Evolutionary conservation across 257 asterid species (phyloP), one percentile per base, ranked within the genome.

Genomic region (Solanum paucissectum): DNA sequence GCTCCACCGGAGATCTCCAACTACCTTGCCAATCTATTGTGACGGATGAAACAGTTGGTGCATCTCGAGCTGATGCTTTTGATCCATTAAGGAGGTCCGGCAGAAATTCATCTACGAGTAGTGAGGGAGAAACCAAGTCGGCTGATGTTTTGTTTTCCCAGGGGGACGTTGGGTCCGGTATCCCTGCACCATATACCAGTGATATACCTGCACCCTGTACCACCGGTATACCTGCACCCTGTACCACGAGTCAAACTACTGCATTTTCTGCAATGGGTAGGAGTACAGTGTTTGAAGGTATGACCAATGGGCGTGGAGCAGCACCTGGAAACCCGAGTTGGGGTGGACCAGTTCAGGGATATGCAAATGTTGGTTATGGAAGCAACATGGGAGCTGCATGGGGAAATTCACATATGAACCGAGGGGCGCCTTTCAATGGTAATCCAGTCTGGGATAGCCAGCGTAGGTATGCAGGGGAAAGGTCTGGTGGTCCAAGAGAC

Each of bases 51-150:
- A 88, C 88, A 55, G 90, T 89, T 60, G 89, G 87, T 72, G 81
- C 86, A 77, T 88, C 90, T 87, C 91, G 46, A 44, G 89, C 76
- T 68, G 93, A 91, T 86, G 92, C 89, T 86, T 86, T 91, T 25
- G 94, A 94, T 89, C 93, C 91, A 75, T 89, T 91, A 64, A 92
- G 87, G 84, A 92, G 92, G 83, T 92, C 97, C 2, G 91, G 92
- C 33, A 93, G 89, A 36, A 94, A 93, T 90, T 95, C 99, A 18
- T 94, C 98, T 18, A 90, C 96, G 7, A 97, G 98, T 72, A 95
- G 96, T 66, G 98, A 94, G 88, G 95, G 95, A n/a, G 98, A 95
- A 88, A 95, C 95, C 4, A 93, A 88, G 79, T 84, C 94, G 32
- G 85, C 75, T 75, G 88, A 88, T 49, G 93, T 90, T 37, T 91